Evolutionary conservation across 2,329 filamentous ascomycete genomes (phyloP).

Genomic region (Scytalidium sp.): DNA sequence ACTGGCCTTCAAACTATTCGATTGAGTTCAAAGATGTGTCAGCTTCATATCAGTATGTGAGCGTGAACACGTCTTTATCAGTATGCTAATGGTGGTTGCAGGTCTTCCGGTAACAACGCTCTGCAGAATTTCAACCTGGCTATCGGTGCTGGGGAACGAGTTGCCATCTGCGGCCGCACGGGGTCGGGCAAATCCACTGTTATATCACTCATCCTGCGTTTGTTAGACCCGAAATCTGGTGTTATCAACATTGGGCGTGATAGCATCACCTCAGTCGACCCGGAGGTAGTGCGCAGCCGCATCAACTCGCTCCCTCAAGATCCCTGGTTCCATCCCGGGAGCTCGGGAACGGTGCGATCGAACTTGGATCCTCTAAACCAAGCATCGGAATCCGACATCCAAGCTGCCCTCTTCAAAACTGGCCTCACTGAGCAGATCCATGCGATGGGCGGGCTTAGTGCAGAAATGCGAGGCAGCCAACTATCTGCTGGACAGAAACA

Average conservation of each 20-base stretch:
- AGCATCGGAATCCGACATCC: constrained; percentile 20
- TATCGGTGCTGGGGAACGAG: constrained; percentile 28
- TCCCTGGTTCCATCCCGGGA: constrained; percentile 46
- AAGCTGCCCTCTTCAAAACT: constrained; percentile 6
- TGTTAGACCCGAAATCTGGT: constrained; percentile 34
- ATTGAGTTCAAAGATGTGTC: constrained; percentile 19
- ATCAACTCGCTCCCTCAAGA: constrained; percentile 54
- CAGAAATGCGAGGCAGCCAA: not conserved
- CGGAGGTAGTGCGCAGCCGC: constrained; percentile 39
- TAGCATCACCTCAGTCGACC: constrained; percentile 34
- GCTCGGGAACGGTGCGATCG: constrained; percentile 32
- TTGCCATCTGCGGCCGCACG: constrained; percentile 15
- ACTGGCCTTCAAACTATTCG: constrained; percentile 17
- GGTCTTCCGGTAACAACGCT: too few species aligned
- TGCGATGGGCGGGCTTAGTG: constrained; percentile 2
- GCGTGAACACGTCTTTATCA: too few species aligned
- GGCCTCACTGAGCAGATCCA: constrained; percentile 10
- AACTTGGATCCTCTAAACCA: constrained; percentile 41
- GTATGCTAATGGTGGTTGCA: too few species aligned
- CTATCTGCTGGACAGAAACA: constrained; percentile 55
- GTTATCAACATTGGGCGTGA: constrained; percentile 42
- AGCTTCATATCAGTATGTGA: constrained; percentile 20
- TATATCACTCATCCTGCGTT: constrained; percentile 36
- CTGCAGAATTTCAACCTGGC: constrained; percentile 26
- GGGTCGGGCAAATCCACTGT: constrained; percentile 35